Evolutionary conservation across 768 basidiomycete genomes (phyloP), one percentile per base, ranked within the genome.

Genomic region (Panaeolus papilionaceus): DNA sequence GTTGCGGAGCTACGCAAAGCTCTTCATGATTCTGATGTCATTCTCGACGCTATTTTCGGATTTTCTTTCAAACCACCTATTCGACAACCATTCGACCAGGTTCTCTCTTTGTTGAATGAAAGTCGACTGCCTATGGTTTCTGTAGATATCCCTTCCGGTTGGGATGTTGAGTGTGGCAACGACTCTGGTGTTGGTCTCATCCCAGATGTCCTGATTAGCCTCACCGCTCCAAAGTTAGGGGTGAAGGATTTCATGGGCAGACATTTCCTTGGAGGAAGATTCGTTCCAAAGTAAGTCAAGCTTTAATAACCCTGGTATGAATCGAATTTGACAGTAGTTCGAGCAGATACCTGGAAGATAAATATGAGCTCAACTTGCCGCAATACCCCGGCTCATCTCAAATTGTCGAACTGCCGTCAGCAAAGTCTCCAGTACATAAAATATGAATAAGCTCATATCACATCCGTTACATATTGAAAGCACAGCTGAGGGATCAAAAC

Each of bases 1-100:
- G 71, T 77, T 16, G 80, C 83, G 20, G 71, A 82, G 39, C 84
- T 93, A 20, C 76, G 79, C 61, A 75, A 79, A 49, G 85, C 86
- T 6, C 82, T 92, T 42, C 73, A 81, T 7, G 81, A 85, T 38
- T 87, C 88, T 4, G 93, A 98, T 77, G 89, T 98, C 49, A 86
- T 99, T 20, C 83, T 99, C 64, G 98, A 99, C 75, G 95, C 96
- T 4, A 92, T 99, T 66, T 99, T 99, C 72, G 98, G 97, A 4
- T 99, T 99, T 82, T 98, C 96, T 1, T 99, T 99, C 87, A 85
- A 92, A 67, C 92, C 92, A 0, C 96, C 98, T 40, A 85, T 96
- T 5, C 91, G 98, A 11, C 79, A 90, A 8, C 98, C 98, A 0
- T 99, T 99, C 79, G 90, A 95, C 72, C 74, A 79, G 0, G 91